Base-by-base conservation (phyloP, 2,329 filamentous ascomycete genomes). In the Myriosclerotinia duriaeana region DNA sequence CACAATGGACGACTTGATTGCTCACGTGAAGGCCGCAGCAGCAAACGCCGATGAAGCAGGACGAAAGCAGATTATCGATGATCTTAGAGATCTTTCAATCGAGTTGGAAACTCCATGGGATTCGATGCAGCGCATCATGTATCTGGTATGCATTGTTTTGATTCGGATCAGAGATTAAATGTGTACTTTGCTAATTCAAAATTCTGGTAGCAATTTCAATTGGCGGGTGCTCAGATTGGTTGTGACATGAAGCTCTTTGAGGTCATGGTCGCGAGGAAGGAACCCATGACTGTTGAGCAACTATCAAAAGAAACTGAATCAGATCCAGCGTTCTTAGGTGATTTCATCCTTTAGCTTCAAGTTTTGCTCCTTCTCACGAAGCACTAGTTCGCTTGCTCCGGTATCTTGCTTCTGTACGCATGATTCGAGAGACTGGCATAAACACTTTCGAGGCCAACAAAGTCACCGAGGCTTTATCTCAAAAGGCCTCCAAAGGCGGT, bases 31-130 rank as follows among this genome's bases (percentile, higher is more conserved):
- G n/a, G 48, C 38, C 7, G 48, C 20, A n/a, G 46, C 64, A 14
- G 56, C 40, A 38, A 60, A 20, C 1, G 38, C 52, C 6, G 66
- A 58, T 60, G 61, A 65, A 34, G 40, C 36, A 58, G 60, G 38
- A 22, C 61, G 61, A 50, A 66, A 62, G 48, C 44, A 66, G 48
- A 44, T 62, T 2, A 44, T 66, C 6, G 63, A 67, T 30, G 38
- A 44, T 12, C 56, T 67, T 46, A 48, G 50, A 12, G 58, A 66
- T 54, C 53, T 67, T 44, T 50, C 63, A 2, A 55, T 54, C 40
- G 66, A 59, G 15, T 56, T 67, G 5, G 66, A 67, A 26, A 66
- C 66, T 1, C 56, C 66, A 40, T 62, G 64, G 53, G 55, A 67
- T 36, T 60, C 56, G 5, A 60, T 67, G 54, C 52, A 66, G 56